Evolutionary conservation across 306 rosid genomes (phyloP), one percentile per base, ranked within the genome.

Genomic region (Arachis stenosperma): DNA sequence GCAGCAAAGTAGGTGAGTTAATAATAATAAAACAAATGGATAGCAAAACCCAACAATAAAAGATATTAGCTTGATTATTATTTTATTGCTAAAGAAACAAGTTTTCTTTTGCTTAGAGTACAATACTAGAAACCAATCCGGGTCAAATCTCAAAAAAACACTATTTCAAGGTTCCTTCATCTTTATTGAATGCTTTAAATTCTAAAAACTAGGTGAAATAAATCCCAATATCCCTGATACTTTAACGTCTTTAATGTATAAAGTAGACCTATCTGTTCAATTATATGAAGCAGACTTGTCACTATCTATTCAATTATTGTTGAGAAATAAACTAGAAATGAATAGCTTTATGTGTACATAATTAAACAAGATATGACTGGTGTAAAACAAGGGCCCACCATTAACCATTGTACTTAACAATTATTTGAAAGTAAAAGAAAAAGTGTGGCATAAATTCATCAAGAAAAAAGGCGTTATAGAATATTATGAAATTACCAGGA

Each of bases 21-120:
- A 59, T 50, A 17, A 33, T 33, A 33, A 33, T 74, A 59, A 59
- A 52, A 11, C 64, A 70, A 50, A 77, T 7, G 30, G 30, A 22
- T 22, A 22, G 27, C 27, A 22, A 22, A 22, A 22, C 27, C 27
- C 27, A 22, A 22, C 27, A 22, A 22, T 22, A 22, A 33, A 33
- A 33, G 4, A 33, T 33, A 33, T 33, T 33, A 33, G 4, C 37
- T 2, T 33, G 37, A 33, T 33, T 33, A 33, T 33, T 33, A 33
- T 33, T 33, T 78, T 40, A 50, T 65, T 61, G 41, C 55, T 44
- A 17, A 67, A 51, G 46, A 81, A 67, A 69, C 58, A 77, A 22
- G 55, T 15, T 63, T 65, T 10, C 75, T 79, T 79, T 81, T 85
- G 76, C 82, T 77, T 80, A 65, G 62, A 81, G 70, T 79, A 72